These are phyloP conservation scores for Thuidium tamariscinum DNA, from an alignment of 225 moss, liverwort and hornwort species.

Conservation along the genomic window DNA sequence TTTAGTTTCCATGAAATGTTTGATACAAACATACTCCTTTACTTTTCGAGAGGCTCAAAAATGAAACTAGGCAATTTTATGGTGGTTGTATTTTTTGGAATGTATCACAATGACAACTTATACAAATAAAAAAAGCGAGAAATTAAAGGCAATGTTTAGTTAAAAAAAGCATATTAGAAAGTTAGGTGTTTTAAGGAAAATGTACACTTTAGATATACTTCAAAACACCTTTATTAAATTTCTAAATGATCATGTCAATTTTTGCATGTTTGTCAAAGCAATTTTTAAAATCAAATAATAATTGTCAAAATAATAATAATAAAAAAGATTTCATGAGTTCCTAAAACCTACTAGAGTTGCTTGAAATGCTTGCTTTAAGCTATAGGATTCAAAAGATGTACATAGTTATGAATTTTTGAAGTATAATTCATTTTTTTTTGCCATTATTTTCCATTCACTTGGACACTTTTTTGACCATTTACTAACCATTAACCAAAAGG, in stretches of 20 bases:
- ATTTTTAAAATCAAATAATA: too few relatives aligned
- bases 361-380: too few relatives aligned
- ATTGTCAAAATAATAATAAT: too few relatives aligned
- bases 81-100: fast-evolving
- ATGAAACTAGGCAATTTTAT: background rate
- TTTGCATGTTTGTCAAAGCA: too few relatives aligned
- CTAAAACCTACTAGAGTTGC: too few relatives aligned
- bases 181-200: background rate
- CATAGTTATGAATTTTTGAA: background rate
- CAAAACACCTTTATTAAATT: background rate
- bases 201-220: background rate
- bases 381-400: background rate
- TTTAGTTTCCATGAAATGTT: background rate
- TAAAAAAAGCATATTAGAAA: background rate
- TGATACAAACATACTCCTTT: background rate
- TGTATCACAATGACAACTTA: background rate
- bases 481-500: background rate
- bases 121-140: background rate
- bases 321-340: too few relatives aligned
- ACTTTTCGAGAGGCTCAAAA: background rate
- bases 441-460: background rate
- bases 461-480: background rate
- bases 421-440: background rate
- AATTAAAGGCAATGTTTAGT: background rate
- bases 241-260: background rate